A percentile compares a stretch with the other conserved stretches of the same genome.
Evolutionary conservation across 2,329 filamentous ascomycete species (phyloP).

Genomic region (Dothistroma pini): DNA sequence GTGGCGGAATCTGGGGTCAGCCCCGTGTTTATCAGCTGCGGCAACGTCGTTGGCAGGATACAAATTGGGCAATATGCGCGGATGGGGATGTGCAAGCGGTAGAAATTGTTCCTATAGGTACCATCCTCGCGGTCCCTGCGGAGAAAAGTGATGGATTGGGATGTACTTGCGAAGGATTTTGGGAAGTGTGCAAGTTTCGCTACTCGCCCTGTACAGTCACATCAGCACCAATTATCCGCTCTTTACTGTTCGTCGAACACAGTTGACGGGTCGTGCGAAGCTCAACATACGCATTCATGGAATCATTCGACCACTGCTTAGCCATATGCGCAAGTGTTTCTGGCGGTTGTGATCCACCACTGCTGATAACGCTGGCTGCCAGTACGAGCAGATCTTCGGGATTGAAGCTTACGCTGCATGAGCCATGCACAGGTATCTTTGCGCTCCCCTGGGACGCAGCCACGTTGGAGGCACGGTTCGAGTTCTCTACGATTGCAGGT

Average conservation of each 20-base stretch:
- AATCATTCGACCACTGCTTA: background rate
- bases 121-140: background rate
- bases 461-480: no score
- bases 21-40: background rate
- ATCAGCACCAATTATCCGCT: no score
- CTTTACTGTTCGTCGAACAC: no score
- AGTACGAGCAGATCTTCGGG: background rate
- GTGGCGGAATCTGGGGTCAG: background rate
- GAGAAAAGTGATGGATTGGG: background rate
- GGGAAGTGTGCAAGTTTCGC: background rate
- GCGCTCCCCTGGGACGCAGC: no score
- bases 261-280: background rate
- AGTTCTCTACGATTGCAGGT: no score
- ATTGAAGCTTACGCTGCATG: background rate
- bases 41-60: background rate
- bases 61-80: background rate
- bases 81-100: background rate
- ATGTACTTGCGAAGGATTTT: background rate
- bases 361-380: background rate
- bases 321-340: background rate
- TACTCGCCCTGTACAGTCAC: background rate
- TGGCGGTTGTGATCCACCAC: background rate
- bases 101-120: background rate
- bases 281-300: no score
- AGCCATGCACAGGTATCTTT: background rate